Base-by-base conservation (phyloP, 257 asterid species). In the Dorcoceras hygrometricum region DNA sequence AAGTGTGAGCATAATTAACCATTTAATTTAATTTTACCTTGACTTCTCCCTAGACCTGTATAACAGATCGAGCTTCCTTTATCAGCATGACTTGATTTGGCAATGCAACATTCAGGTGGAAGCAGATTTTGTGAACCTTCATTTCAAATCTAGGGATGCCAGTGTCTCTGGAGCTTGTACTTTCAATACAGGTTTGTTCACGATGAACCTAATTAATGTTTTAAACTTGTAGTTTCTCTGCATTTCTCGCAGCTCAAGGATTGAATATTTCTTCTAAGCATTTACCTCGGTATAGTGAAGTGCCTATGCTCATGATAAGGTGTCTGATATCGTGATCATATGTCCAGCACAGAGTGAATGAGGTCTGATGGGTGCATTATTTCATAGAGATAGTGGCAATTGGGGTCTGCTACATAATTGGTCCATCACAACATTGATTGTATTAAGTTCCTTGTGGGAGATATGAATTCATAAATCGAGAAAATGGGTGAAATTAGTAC, bases 1-100 rank as follows among this genome's bases (percentile, higher is more conserved):
- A 80, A 78, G 74, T 79, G 97, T 87, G 77, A 75, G 97, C 51
- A 48, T 70, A 68, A 57, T 65, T 55, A 62, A 34, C 68, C 76
- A 63, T 67, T 57, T 69, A 61, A 68, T 59, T 75, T 43, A 28
- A n/a, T 34, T 69, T 62, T 65, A 23, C 57, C 34, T 14, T n/a
- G 46, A 59, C 48, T 67, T 62, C 54, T 12, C 11, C n/a, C 28
- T 28, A 48, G 50, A 20, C 25, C 63, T 34, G 27, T 57, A 63
- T 39, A 66, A 43, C 7, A 26, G 53, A 39, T 23, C 11, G 57
- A 65, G 26, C 24, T 23, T 53, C 28, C 29, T 48, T 48, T 32
- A 60, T 31, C 24, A 62, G 55, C 36, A 51, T 20, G 14, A 51
- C 27, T 31, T 63, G 65, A 57, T 39, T 62, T 56, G 62, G 62